Conservation (phyloP, 208 protist species). For the Trichomonas vaginalis region DNA sequence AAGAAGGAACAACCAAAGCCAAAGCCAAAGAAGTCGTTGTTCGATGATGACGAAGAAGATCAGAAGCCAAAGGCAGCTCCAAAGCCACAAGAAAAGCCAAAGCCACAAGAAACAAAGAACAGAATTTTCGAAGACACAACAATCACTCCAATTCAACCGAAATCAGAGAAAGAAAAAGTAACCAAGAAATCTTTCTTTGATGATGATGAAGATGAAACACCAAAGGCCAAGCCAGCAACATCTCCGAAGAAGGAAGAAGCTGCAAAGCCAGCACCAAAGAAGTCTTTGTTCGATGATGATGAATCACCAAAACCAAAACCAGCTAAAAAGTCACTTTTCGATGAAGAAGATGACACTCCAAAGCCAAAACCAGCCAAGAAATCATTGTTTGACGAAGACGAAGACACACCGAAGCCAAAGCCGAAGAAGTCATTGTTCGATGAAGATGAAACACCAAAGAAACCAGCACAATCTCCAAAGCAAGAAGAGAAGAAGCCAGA, state of each 20-base stretch:
- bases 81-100: background rate
- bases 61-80: background rate
- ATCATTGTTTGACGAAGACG: background rate
- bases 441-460: background rate
- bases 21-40: background rate
- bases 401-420: background rate
- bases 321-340: background rate
- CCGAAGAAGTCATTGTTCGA: background rate
- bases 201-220: background rate
- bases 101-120: background rate
- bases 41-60: background rate
- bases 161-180: background rate
- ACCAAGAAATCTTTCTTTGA: background rate
- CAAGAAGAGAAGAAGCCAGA: background rate
- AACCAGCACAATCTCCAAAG: constrained; percentile 1
- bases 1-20: background rate
- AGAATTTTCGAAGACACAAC: background rate
- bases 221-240: background rate
- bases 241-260: background rate
- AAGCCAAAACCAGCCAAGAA: background rate
- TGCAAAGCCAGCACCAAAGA: background rate
- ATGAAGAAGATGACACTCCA: background rate
- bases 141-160: background rate
- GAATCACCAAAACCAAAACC: background rate
- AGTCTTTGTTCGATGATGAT: background rate